These are phyloP conservation scores for Syzygium jambos DNA, from an alignment of 345 rosid species.

Conservation along the genomic window DNA sequence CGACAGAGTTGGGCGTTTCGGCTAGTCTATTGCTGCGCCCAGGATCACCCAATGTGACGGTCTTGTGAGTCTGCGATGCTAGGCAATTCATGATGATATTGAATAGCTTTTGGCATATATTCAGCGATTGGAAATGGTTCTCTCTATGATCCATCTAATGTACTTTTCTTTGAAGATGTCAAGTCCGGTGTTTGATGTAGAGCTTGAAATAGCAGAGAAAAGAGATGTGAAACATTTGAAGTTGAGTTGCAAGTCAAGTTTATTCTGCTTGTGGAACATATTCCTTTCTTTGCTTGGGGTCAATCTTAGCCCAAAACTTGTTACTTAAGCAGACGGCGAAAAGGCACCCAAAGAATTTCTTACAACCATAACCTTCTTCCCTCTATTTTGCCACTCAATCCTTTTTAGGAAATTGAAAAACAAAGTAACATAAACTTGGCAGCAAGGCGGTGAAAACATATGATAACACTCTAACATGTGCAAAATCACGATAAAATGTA, in stretches of 20 bases:
- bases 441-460: neutral
- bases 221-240: neutral
- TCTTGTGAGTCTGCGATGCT: conserved; percentile 19
- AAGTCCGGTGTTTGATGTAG: neutral
- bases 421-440: neutral
- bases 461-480: neutral
- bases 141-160: conserved; percentile 23
- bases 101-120: conserved; percentile 31
- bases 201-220: neutral
- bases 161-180: neutral
- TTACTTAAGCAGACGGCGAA: neutral
- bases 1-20: neutral
- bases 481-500: neutral
- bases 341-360: neutral
- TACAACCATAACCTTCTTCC: neutral
- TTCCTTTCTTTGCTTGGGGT: conserved; percentile 26
- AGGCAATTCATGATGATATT: conserved; percentile 18
- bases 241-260: neutral
- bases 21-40: neutral
- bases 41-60: conserved; percentile 16
- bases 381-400: neutral
- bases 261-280: neutral
- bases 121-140: conserved; percentile 3
- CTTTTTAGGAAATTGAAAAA: neutral
- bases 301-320: neutral